These are phyloP conservation scores for Tylopilus rubrobrunneus DNA, from an alignment of 768 basidiomycete species.

Conservation along the genomic window DNA sequence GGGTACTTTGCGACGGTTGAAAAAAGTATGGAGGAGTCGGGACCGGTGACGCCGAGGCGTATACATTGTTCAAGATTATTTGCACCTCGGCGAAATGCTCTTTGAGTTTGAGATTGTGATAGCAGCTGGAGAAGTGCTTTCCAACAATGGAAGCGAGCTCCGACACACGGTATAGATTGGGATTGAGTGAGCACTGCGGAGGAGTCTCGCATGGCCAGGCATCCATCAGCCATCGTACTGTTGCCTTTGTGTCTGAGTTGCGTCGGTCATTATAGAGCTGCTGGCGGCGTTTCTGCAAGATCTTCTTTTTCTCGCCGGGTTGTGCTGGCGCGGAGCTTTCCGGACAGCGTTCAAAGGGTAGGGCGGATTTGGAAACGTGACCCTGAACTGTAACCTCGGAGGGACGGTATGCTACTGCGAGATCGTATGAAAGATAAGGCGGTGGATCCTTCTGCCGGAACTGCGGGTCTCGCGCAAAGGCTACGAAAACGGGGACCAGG, in stretches of 20 bases:
- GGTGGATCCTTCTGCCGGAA: conserved; percentile 14
- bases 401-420: conserved; percentile 7
- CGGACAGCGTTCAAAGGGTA: conserved; percentile 7
- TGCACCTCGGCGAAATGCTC: conserved; percentile 13
- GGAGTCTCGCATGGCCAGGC: conserved; percentile 21
- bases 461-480: conserved; percentile 21
- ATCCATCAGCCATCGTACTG: not conserved
- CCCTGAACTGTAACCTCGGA: not conserved
- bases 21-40: conserved; percentile 7
- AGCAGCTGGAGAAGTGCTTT: conserved; percentile 10
- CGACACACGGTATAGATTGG: not conserved
- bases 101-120: conserved; percentile 11
- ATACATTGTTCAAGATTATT: not conserved
- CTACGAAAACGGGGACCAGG: conserved; percentile 28
- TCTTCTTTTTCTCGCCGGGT: not conserved
- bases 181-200: not conserved
- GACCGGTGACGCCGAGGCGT: not conserved
- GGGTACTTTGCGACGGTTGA: not conserved
- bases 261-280: conserved; percentile 4
- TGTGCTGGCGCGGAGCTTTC: not conserved
- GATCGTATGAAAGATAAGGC: conserved; percentile 3
- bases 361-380: not conserved
- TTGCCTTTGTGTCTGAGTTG: not conserved
- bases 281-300: not conserved
- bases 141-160: not conserved